These are phyloP conservation scores for Gossypium thurberi DNA, from an alignment of 345 rosid species.

Conservation along the genomic window DNA sequence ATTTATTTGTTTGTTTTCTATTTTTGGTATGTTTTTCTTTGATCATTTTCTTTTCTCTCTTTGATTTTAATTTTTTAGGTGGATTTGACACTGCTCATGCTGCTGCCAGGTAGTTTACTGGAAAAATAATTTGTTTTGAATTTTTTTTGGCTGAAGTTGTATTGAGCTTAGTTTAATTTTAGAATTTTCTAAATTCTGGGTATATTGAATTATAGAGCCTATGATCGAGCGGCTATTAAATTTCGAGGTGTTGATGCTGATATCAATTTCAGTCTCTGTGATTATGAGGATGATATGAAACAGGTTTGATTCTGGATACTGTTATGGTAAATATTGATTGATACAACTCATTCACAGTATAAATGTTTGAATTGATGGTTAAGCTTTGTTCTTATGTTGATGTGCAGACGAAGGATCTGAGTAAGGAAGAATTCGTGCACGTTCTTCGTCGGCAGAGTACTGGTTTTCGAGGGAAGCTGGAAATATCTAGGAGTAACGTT, in stretches of 20 bases:
- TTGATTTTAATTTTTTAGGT: conserved; percentile 41
- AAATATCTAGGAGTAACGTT: conserved; percentile 87
- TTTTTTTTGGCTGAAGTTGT: background rate
- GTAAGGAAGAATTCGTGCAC: conserved; percentile 91
- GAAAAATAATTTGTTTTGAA: background rate
- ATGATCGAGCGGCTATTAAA: conserved; percentile 94
- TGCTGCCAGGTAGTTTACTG: conserved; percentile 69
- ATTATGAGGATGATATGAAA: conserved; percentile 82
- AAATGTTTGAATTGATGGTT: background rate
- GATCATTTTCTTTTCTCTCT: conserved; percentile 6
- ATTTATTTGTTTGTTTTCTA: background rate
- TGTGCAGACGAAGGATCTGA: conserved; percentile 56
- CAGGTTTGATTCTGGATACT: conserved; percentile 42
- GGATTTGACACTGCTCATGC: conserved; percentile 98
- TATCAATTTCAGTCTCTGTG: conserved; percentile 71
- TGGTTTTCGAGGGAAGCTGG: conserved; percentile 81
- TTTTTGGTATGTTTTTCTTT: conserved; percentile 1
- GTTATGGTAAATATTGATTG: background rate
- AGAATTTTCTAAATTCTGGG: background rate
- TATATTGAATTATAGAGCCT: conserved; percentile 48
- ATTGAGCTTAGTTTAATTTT: background rate
- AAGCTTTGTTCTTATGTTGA: background rate
- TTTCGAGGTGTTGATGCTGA: conserved; percentile 95
- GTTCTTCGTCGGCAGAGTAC: conserved; percentile 94
- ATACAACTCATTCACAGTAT: background rate